Evolutionary conservation across 2,329 filamentous ascomycete species (phyloP).

Genomic region (Penicillium polonicum): DNA sequence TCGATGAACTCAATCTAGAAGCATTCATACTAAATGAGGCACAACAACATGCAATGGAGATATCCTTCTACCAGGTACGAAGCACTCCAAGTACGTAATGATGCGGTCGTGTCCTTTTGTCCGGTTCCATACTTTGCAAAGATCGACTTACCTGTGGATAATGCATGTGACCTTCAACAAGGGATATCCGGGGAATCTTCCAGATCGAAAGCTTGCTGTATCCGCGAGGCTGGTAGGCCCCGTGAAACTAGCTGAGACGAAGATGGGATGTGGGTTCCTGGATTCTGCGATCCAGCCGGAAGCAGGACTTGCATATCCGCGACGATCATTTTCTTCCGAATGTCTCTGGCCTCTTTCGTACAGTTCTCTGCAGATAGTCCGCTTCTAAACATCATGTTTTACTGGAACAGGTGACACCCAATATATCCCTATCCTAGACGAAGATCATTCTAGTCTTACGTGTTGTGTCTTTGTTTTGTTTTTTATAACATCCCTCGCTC

Average conservation of each 20-base stretch:
- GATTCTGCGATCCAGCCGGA: constrained; percentile 18
- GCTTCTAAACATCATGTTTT: constrained; percentile 3
- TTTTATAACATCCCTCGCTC: neutral
- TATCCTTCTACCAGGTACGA: neutral
- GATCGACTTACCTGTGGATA: neutral
- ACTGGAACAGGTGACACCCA: constrained; percentile 5
- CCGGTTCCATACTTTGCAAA: constrained; percentile 2
- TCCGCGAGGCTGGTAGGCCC: constrained; percentile 1
- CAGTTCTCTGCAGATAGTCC: neutral
- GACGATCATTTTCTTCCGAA: constrained; percentile 15
- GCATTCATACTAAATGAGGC: constrained; percentile 12
- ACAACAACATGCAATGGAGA: neutral
- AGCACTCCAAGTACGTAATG: neutral
- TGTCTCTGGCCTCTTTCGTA: constrained; percentile 1
- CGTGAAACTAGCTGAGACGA: constrained; percentile 11
- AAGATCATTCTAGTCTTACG: neutral
- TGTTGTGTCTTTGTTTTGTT: neutral
- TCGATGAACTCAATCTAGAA: constrained; percentile 16
- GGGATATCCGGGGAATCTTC: constrained; percentile 15
- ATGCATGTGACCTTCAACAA: constrained; percentile 10
- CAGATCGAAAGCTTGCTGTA: constrained; percentile 13
- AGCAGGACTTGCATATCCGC: constrained; percentile 23
- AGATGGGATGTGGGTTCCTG: constrained; percentile 12
- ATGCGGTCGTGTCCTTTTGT: neutral
- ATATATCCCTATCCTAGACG: constrained; percentile 4